Conservation (phyloP, 768 basidiomycete genomes). For the Macrolepiota fuliginosa region DNA sequence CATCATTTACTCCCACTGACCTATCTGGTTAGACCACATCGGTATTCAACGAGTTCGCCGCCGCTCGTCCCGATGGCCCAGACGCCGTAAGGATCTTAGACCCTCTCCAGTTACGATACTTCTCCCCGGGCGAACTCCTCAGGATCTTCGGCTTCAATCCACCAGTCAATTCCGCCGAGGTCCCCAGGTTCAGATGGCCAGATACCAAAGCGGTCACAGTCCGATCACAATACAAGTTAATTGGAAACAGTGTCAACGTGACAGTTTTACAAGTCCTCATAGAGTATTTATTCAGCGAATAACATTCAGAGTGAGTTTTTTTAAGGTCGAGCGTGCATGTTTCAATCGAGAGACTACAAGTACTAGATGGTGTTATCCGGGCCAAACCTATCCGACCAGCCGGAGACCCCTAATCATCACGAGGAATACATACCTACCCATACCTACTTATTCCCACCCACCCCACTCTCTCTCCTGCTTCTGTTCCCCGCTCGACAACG, state of each 20-base stretch:
- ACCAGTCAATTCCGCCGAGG: conserved; percentile 10
- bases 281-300: conserved; percentile 45
- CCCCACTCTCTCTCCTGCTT: not conserved
- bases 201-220: conserved; percentile 39
- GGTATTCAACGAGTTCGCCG: conserved; percentile 55
- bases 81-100: conserved; percentile 53
- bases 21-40: conserved; percentile 47
- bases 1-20: not conserved
- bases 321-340: not conserved
- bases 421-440: not conserved
- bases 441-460: not conserved
- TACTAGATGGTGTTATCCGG: not conserved
- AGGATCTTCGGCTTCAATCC: conserved; percentile 61
- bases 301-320: not conserved
- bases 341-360: not conserved
- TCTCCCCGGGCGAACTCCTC: conserved; percentile 70
- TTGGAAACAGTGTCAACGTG: conserved; percentile 85
- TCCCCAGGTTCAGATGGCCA: conserved; percentile 59
- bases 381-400: not conserved
- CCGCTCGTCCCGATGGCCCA: conserved; percentile 35
- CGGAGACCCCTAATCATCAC: not conserved
- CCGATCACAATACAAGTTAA: conserved; percentile 72
- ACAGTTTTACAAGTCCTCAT: conserved; percentile 64
- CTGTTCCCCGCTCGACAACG: not conserved
- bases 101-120: conserved; percentile 68